A percentile compares a stretch with the other conserved stretches of the same genome.
Evolutionary conservation across 352 stramenopile species (phyloP).

Genomic region (Globisporangium viniferum): DNA sequence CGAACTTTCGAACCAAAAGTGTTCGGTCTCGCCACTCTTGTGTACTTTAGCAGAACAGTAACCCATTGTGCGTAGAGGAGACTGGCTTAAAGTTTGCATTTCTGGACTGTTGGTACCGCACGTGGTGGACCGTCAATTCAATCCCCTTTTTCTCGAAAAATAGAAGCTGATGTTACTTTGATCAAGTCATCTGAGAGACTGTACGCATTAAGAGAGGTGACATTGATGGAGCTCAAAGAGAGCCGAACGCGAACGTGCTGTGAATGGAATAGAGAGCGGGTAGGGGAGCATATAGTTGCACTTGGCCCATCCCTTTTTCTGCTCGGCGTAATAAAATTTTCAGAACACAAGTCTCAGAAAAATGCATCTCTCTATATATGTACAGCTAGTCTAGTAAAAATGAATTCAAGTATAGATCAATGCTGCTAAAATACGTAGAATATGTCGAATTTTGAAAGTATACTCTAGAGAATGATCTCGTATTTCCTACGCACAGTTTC

Average conservation of each 20-base stretch:
- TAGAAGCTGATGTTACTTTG: background rate
- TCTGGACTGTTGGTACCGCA: background rate
- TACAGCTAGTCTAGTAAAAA: too few species aligned
- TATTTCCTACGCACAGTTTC: rapidly evolving
- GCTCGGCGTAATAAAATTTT: background rate
- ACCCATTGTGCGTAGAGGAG: too few species aligned
- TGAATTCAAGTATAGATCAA: too few species aligned
- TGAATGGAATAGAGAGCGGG: background rate
- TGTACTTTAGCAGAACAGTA: too few species aligned
- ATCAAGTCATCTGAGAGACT: background rate
- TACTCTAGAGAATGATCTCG: background rate
- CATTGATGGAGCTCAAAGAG: background rate
- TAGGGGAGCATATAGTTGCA: background rate
- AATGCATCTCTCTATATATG: background rate
- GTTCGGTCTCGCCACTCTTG: background rate
- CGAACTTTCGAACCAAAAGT: background rate
- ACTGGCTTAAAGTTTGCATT: too few species aligned
- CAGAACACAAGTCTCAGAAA: background rate
- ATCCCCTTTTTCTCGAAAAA: background rate
- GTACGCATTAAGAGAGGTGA: background rate
- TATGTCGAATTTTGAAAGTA: background rate
- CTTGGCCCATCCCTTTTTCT: background rate
- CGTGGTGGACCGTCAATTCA: background rate
- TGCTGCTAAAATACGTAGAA: too few species aligned
- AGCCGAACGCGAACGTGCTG: background rate